A percentile compares a stretch with the other conserved stretches of the same genome.
Evolutionary conservation across 2,329 filamentous ascomycete genomes (phyloP).

Genomic region (Epichloe baconii): DNA sequence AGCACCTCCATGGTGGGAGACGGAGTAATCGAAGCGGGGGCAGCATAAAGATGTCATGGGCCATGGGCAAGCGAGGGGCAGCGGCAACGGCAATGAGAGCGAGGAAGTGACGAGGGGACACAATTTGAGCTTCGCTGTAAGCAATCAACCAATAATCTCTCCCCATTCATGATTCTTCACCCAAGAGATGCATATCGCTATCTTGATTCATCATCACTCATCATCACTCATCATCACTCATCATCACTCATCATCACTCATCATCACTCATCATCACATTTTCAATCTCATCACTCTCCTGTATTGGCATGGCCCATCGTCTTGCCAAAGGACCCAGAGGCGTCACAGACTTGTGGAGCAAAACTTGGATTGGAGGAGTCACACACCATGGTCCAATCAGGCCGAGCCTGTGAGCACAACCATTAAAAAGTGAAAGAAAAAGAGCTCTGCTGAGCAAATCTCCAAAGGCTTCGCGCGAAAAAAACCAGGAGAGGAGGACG

Average conservation of each 20-base stretch:
- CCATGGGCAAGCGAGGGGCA: not conserved
- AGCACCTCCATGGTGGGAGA: conserved; percentile 7
- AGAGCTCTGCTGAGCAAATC: not conserved
- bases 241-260: conserved; percentile 5
- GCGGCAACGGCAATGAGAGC: not conserved
- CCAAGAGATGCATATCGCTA: not conserved
- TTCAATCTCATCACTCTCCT: not conserved
- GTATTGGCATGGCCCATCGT: not conserved
- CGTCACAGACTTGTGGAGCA: conserved; percentile 3
- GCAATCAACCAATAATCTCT: conserved; percentile 6
- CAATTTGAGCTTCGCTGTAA: not conserved
- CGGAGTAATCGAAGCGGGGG: conserved; percentile 16
- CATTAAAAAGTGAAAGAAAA: not conserved
- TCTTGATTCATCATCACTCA: conserved; percentile 4
- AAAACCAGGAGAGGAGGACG: not conserved
- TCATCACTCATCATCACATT: conserved; percentile 1
- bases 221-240: not conserved
- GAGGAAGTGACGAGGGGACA: not conserved
- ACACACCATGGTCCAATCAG: conserved; percentile 6
- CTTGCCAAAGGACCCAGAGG: conserved; percentile 1
- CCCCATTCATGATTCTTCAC: not conserved
- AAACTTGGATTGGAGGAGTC: conserved; percentile 4
- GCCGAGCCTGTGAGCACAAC: not conserved
- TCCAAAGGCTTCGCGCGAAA: not conserved
- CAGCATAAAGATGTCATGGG: conserved; percentile 5